Percentiles rank a stretch among this genome's conserved stretches.
These are phyloP conservation scores for Saturnispora hagleri DNA, from an alignment of 805 yeast species.

Conservation along the genomic window DNA sequence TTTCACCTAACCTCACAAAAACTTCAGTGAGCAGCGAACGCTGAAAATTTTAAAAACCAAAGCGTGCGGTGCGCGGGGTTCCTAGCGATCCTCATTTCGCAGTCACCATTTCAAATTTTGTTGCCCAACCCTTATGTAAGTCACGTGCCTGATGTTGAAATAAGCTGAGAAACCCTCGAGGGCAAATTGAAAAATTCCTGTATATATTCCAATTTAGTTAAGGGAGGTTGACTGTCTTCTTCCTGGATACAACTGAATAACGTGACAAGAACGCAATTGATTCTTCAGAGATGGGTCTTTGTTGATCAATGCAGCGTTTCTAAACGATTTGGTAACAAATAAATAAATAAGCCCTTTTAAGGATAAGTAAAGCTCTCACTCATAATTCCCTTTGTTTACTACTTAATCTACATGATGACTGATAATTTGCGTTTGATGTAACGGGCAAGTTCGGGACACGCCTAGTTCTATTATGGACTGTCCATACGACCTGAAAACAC, in stretches of 20 bases:
- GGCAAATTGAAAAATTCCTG: background rate
- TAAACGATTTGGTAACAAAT: background rate
- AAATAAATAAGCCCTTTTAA: too few relatives aligned
- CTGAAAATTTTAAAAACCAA: background rate
- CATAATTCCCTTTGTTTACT: too few relatives aligned
- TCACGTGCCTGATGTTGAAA: background rate
- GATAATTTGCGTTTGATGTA: slow-evolving; percentile 31
- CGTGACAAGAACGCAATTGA: background rate
- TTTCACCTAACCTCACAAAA: background rate
- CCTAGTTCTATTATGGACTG: slow-evolving; percentile 25
- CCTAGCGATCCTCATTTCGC: background rate
- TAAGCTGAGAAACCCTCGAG: background rate
- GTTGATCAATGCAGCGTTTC: background rate
- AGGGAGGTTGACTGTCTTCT: background rate
- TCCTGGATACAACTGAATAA: background rate
- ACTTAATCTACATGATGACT: slow-evolving; percentile 20
- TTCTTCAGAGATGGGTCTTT: background rate
- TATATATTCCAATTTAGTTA: too few relatives aligned
- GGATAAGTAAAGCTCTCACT: background rate
- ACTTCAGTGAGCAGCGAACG: background rate
- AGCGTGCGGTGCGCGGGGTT: slow-evolving; percentile 7
- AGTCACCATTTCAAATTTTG: background rate
- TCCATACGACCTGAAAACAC: slow-evolving; percentile 29
- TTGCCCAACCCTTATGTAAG: background rate
- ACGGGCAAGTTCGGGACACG: slow-evolving; percentile 22